phyloP scores from a whole-genome alignment of 176 grass and related monocot species.

The Rhynchospora pubera region DNA sequence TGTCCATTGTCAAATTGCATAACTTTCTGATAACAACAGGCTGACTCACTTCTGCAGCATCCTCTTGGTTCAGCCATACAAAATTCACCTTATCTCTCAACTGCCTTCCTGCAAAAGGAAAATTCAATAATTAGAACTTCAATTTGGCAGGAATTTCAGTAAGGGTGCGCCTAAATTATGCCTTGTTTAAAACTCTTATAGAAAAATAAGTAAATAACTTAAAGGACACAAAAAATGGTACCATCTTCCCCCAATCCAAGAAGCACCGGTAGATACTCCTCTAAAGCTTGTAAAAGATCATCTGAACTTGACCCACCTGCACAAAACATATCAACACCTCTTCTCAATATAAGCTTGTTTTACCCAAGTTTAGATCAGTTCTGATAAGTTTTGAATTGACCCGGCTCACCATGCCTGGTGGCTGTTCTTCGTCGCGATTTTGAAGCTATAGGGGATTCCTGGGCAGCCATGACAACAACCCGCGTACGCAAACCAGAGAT shows the following conservation, averaged over 20 bases:
- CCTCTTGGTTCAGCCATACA: constrained; percentile 89
- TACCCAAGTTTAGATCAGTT: neutral
- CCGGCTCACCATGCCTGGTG: constrained; percentile 58
- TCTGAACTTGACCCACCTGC: constrained; percentile 38
- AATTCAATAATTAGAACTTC: neutral
- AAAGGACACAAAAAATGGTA: constrained; percentile 3
- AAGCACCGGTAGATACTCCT: constrained; percentile 68
- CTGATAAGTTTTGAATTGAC: neutral
- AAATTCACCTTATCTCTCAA: constrained; percentile 63
- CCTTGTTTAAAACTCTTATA: neutral
- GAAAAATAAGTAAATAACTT: neutral
- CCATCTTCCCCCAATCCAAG: constrained; percentile 65
- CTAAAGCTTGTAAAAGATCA: constrained; percentile 62
- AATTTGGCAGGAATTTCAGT: neutral
- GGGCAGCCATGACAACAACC: constrained; percentile 53
- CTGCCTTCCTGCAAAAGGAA: constrained; percentile 30
- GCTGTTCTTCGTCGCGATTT: constrained; percentile 49
- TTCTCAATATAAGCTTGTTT: neutral
- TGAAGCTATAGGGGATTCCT: constrained; percentile 39
- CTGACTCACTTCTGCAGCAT: constrained; percentile 54
- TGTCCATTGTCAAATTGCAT: constrained; percentile 10
- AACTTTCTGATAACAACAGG: neutral
- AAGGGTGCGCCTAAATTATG: neutral
- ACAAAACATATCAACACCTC: constrained; percentile 3
- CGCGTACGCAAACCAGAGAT: constrained; percentile 32